Conservation (phyloP, 306 rosid species). For the Betula pendula region DNA sequence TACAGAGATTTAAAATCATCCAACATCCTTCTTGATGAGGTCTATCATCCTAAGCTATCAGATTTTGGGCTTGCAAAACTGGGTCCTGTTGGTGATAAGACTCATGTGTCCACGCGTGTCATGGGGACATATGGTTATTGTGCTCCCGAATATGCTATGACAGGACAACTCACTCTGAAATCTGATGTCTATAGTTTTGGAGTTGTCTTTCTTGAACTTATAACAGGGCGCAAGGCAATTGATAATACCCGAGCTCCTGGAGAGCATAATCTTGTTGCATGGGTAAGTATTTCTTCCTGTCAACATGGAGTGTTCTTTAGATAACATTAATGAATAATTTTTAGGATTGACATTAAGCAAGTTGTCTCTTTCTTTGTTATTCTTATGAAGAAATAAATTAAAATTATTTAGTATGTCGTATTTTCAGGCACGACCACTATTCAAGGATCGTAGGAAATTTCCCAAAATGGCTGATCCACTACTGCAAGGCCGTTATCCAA, state of each 20-base stretch:
- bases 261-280: conserved; percentile 73
- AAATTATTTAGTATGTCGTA: conserved; percentile 13
- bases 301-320: background rate
- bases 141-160: conserved; percentile 85
- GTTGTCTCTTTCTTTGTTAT: background rate
- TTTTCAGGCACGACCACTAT: conserved; percentile 69
- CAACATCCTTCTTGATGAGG: conserved; percentile 76
- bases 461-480: conserved; percentile 80
- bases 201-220: conserved; percentile 78
- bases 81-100: conserved; percentile 76
- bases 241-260: conserved; percentile 56
- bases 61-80: conserved; percentile 86
- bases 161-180: conserved; percentile 77
- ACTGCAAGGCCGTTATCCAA: conserved; percentile 64
- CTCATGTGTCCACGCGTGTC: conserved; percentile 76
- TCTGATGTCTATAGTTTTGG: conserved; percentile 87
- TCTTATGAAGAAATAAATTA: background rate
- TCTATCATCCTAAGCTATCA: conserved; percentile 69
- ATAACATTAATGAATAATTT: conserved; percentile 4
- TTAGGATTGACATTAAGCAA: background rate
- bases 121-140: conserved; percentile 90
- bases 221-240: conserved; percentile 79
- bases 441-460: conserved; percentile 63
- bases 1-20: conserved; percentile 82
- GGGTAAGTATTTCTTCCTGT: conserved; percentile 53